Evolutionary conservation across 306 rosid genomes (phyloP), one percentile per base, ranked within the genome.

Genomic region (Gillenia trifoliata): DNA sequence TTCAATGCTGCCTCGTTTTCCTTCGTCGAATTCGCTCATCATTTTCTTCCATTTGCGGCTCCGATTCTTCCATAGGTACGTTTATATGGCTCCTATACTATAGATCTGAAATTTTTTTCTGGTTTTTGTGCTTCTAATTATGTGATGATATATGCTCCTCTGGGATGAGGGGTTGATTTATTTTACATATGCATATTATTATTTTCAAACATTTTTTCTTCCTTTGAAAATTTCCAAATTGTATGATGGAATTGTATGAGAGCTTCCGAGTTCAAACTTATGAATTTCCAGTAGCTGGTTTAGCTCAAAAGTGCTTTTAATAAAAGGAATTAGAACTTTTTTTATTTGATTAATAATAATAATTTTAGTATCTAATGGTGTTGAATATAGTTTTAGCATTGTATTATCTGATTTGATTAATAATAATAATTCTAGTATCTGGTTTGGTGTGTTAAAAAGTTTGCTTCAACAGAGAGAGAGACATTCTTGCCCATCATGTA

Each of bases 71-170:
- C n/a, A n/a, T n/a, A n/a, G n/a, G n/a, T n/a, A n/a, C n/a, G n/a
- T n/a, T n/a, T n/a, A n/a, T n/a, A n/a, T n/a, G n/a, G n/a, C n/a
- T n/a, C n/a, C n/a, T n/a, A n/a, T n/a, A n/a, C n/a, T n/a, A n/a
- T n/a, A n/a, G n/a, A n/a, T n/a, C n/a, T n/a, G n/a, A n/a, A n/a
- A n/a, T n/a, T n/a, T 38, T 60, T 29, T 41, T 28, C 43, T 60
- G 75, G 75, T 66, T 60, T 40, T 41, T 40, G 68, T 72, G 41
- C 29, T 59, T 55, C 61, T 36, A 10, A 66, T 38, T 36, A 22
- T 22, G 36, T 66, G 45, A 64, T 34, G 60, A 34, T 64, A 16
- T 55, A 30, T 31, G 30, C 9, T 54, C 40, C 65, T 54, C 15
- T 70, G 30, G 64, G 54, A 56, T 23, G 36, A 54, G 64, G 25